Percentiles rank a stretch among this genome's conserved stretches.
These are phyloP conservation scores for Boletus rufocinnamomeus DNA, from an alignment of 768 basidiomycete genomes.

Conservation along the genomic window DNA sequence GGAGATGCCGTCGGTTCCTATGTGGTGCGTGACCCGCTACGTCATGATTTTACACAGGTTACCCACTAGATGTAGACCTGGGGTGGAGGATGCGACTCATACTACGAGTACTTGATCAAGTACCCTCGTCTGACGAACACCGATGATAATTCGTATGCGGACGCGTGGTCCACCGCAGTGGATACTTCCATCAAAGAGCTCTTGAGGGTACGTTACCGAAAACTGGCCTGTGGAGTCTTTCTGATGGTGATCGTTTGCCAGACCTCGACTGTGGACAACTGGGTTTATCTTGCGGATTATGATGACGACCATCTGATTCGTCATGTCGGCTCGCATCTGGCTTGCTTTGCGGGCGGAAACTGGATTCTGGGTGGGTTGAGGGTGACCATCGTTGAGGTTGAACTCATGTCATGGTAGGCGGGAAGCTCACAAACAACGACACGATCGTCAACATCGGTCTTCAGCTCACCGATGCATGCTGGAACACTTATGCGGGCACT, in stretches of 20 bases:
- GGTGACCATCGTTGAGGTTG: background rate
- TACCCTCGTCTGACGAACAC: constrained; percentile 67
- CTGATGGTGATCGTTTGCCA: constrained; percentile 25
- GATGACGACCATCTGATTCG: constrained; percentile 46
- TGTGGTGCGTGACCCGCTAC: constrained; percentile 42
- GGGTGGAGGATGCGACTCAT: constrained; percentile 72
- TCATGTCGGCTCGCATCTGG: constrained; percentile 71
- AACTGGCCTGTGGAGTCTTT: rapidly evolving
- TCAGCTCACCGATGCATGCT: constrained; percentile 67
- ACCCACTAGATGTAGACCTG: constrained; percentile 50
- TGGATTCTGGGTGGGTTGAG: constrained; percentile 61
- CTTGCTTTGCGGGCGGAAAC: constrained; percentile 75
- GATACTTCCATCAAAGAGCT: constrained; percentile 68
- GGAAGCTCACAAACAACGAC: constrained; percentile 66
- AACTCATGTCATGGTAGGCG: constrained; percentile 44
- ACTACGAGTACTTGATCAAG: constrained; percentile 79
- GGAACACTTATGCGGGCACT: constrained; percentile 78
- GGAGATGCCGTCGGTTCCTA: constrained; percentile 54
- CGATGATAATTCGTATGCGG: constrained; percentile 56
- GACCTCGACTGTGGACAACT: constrained; percentile 66
- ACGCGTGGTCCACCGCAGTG: constrained; percentile 70
- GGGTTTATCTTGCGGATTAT: constrained; percentile 66
- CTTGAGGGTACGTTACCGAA: constrained; percentile 45
- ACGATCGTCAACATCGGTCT: constrained; percentile 67
- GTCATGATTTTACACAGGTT: background rate